Evolutionary conservation across 805 yeast species (phyloP).

Genomic region (Candida mattraensis): DNA sequence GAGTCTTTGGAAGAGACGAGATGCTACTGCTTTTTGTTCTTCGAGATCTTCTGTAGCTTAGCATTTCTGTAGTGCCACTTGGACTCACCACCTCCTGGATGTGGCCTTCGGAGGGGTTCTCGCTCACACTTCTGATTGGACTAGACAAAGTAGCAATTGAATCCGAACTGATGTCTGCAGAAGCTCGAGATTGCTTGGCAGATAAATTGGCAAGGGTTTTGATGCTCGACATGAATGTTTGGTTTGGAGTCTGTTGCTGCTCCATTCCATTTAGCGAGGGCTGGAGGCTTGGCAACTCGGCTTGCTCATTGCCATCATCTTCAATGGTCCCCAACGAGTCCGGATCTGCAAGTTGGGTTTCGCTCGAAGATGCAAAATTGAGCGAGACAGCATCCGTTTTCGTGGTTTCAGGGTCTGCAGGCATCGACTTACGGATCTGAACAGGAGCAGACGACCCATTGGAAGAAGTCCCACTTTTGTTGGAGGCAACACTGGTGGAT

Average conservation of each 20-base stretch:
- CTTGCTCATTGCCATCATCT: conserved; percentile 12
- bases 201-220: conserved; percentile 22
- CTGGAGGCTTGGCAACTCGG: conserved; percentile 2
- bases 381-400: conserved; percentile 47
- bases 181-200: conserved; percentile 19
- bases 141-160: conserved; percentile 15
- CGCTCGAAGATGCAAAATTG: conserved; percentile 11
- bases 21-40: conserved; percentile 22
- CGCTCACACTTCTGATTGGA: conserved; percentile 12
- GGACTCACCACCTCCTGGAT: conserved; percentile 19
- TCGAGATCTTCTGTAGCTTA: conserved; percentile 30
- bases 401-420: conserved; percentile 54
- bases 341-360: conserved; percentile 6
- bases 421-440: conserved; percentile 37
- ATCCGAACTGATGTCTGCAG: conserved; percentile 22
- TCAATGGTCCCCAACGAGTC: conserved; percentile 12
- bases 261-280: conserved; percentile 21
- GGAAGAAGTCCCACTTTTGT: conserved; percentile 17
- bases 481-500: conserved; percentile 25
- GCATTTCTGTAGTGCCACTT: conserved; percentile 31
- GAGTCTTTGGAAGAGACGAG: conserved; percentile 23
- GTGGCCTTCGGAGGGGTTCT: conserved; percentile 15
- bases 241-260: conserved; percentile 12
- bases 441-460: conserved; percentile 28
- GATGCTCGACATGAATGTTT: conserved; percentile 24